Evolutionary conservation across 2,329 filamentous ascomycete genomes (phyloP), one percentile per base, ranked within the genome.

Genomic region (Chrysoporthe cubensis): DNA sequence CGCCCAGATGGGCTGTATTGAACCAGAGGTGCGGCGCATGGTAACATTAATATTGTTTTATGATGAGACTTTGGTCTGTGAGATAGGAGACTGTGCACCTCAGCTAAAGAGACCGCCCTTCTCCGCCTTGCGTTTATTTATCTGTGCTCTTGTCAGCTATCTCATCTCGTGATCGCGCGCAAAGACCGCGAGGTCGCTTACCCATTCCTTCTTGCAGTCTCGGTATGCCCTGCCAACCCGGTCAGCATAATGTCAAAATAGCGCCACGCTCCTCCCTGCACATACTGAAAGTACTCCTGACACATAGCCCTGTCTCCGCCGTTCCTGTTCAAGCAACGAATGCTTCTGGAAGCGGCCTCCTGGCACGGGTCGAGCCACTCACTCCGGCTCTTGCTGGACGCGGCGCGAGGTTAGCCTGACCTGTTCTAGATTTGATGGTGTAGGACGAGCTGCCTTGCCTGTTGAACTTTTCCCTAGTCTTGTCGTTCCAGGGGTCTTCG

Each of bases 301-400:
- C 96, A 99, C 91, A 98, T 91, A n/a, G 90, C 84, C 72, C 90
- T 87, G 76, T 98, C 93, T 16, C 92, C 94, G 32, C 87, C 90
- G 78, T 99, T 99, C 32, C 96, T 88, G 77, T 94, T 90, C 76
- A 99, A 82, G 76, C 96, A 99, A 78, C 88, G 90, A 73, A 97
- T 90, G 80, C 94, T 97, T 76, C 87, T 87, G 72, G 91, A 84
- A 8, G 96, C 95, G 5, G 93, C 93, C 75, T 97, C 95, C 78
- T 98, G 95, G 79, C 96, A 99, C 1, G 96, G 96, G 75, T 99
- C 96, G 78, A 92, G 93, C 81, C 91, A 98, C 78, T 97, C 90
- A 83, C 94, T 97, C 75, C 90, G 88, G 66, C 85, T 86, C 84
- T 98, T 98, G 73, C 95, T 97, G 75, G 69, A 52, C 8, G 69